Percentiles rank a stretch among this genome's conserved stretches.
These are phyloP conservation scores for Colletotrichum liaoningense DNA, from an alignment of 2,329 filamentous ascomycete genomes.

Conservation along the genomic window DNA sequence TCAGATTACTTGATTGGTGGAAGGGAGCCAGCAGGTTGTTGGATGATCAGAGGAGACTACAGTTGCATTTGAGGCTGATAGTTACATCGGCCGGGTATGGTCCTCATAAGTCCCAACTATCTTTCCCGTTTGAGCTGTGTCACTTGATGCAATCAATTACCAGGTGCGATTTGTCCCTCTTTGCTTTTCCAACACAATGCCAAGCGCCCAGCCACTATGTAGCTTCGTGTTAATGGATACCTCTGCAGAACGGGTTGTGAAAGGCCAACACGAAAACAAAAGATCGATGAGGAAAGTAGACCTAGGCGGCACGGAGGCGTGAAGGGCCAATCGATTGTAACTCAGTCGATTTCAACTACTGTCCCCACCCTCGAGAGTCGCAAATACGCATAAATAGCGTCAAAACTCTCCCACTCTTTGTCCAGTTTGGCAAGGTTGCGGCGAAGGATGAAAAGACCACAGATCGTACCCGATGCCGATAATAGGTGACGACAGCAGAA, in stretches of 20 bases:
- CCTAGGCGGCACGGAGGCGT: neutral
- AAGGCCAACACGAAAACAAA: neutral
- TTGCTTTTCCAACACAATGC: neutral
- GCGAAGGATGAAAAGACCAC: neutral
- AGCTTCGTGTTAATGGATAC: neutral
- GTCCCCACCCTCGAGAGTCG: too few relatives aligned
- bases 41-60: too few relatives aligned
- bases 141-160: neutral
- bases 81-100: too few relatives aligned
- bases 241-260: neutral
- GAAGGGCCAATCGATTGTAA: too few relatives aligned
- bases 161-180: neutral
- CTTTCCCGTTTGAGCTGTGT: neutral
- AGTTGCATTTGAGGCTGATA: too few relatives aligned
- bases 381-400: too few relatives aligned
- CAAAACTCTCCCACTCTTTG: neutral
- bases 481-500: neutral
- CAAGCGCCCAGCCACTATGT: neutral
- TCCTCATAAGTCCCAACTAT: too few relatives aligned
- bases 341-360: too few relatives aligned
- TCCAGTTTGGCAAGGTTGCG: neutral
- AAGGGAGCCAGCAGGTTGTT: too few relatives aligned
- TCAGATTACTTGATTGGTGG: too few relatives aligned
- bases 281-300: neutral
- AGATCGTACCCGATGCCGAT: neutral